Conservation (phyloP, 257 asterid genomes). For the Primulina eburnea region DNA sequence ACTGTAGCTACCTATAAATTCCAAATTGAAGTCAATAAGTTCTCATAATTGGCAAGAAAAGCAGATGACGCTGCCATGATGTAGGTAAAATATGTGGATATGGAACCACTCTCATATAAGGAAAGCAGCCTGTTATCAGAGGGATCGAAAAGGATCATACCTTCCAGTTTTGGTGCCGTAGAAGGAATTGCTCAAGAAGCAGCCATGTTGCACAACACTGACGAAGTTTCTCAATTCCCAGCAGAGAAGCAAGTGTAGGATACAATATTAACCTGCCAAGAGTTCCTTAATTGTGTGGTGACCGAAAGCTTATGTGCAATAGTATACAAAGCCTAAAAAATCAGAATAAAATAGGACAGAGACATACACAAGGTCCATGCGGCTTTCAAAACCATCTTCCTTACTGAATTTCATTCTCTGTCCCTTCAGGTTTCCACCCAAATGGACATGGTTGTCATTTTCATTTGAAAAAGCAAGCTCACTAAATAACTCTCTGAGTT, state of each 20-base stretch:
- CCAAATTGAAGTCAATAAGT: neutral
- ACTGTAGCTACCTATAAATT: constrained; percentile 14
- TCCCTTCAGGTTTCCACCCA: constrained; percentile 38
- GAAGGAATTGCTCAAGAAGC: constrained; percentile 91
- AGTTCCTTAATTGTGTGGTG: constrained; percentile 19
- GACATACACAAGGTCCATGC: constrained; percentile 82
- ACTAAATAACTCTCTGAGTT: constrained; percentile 66
- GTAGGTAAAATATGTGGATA: constrained; percentile 1
- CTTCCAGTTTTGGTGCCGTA: constrained; percentile 85
- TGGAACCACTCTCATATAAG: constrained; percentile 12
- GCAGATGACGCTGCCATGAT: constrained; percentile 3
- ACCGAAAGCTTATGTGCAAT: constrained; percentile 14
- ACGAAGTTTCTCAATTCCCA: constrained; percentile 97
- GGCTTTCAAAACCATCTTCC: constrained; percentile 51
- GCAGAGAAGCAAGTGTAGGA: constrained; percentile 85
- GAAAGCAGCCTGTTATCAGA: constrained; percentile 15
- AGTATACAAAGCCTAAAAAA: constrained; percentile 20
- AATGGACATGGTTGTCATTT: constrained; percentile 31
- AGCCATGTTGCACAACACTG: constrained; percentile 92
- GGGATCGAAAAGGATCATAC: constrained; percentile 37
- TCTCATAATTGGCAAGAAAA: neutral
- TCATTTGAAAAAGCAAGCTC: constrained; percentile 88
- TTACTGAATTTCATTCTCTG: constrained; percentile 39
- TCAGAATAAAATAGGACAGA: constrained; percentile 25
- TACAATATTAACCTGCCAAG: constrained; percentile 71